Conservation (phyloP, 805 yeast genomes). For the Saccharomycopsis fermentans region DNA sequence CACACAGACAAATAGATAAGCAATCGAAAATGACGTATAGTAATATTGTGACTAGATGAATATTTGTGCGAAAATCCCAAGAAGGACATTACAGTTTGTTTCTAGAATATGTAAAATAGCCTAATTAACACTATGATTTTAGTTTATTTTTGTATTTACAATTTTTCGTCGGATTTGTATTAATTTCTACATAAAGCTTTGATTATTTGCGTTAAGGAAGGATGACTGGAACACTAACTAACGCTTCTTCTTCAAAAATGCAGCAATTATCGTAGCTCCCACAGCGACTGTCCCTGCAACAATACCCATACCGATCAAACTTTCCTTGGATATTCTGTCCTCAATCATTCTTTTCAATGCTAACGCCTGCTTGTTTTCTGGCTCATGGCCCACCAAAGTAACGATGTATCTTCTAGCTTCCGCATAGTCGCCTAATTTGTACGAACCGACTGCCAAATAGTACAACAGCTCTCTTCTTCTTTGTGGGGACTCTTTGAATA, state of each 20-base stretch:
- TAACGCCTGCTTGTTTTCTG: constrained; percentile 70
- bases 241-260: constrained; percentile 29
- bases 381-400: constrained; percentile 66
- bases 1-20: neutral
- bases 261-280: constrained; percentile 55
- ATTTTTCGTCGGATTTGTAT: too few species aligned
- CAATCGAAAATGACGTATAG: neutral
- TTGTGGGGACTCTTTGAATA: constrained; percentile 65
- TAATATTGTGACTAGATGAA: too few species aligned
- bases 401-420: constrained; percentile 83
- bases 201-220: too few species aligned
- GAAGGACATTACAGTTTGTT: too few species aligned
- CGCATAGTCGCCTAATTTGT: constrained; percentile 75
- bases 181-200: too few species aligned
- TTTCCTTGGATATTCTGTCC: constrained; percentile 76
- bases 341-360: constrained; percentile 69
- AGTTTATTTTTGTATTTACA: too few species aligned
- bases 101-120: too few species aligned
- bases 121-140: too few species aligned
- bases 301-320: constrained; percentile 79
- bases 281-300: constrained; percentile 80
- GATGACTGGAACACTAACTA: constrained; percentile 4
- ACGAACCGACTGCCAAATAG: constrained; percentile 80
- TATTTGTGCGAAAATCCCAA: too few species aligned
- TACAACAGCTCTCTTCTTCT: constrained; percentile 85